Evolutionary conservation across 2,329 filamentous ascomycete species (phyloP).

Genomic region (Nakataea oryzae): DNA sequence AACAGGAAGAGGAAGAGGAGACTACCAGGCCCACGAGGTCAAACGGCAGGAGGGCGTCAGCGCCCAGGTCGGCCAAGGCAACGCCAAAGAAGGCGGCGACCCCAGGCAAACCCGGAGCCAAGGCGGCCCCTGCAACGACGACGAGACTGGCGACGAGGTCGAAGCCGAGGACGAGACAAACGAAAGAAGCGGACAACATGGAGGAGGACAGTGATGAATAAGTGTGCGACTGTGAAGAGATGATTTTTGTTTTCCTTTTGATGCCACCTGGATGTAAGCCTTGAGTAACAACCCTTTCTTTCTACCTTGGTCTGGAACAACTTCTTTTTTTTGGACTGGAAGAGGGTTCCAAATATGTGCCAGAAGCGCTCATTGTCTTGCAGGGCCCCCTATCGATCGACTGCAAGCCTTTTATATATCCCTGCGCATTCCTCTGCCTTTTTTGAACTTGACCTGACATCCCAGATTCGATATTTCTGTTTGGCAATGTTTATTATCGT

Average conservation of each 20-base stretch:
- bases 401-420: background rate
- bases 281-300: background rate
- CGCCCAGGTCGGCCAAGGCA: background rate
- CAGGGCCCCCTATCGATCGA: background rate
- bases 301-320: background rate
- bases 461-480: background rate
- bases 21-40: background rate
- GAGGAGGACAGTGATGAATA: constrained; percentile 2
- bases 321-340: background rate
- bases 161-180: constrained; percentile 1
- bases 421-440: background rate
- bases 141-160: constrained; percentile 2
- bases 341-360: background rate
- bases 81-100: background rate
- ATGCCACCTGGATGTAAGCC: background rate
- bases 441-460: background rate
- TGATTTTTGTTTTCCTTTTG: background rate
- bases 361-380: no score
- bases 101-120: background rate
- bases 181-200: background rate
- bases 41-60: background rate
- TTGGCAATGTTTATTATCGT: background rate
- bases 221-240: background rate
- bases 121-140: background rate
- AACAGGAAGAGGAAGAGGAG: background rate